Base-by-base conservation (phyloP, 2,329 filamentous ascomycete genomes). In the Fusarium albidum region DNA sequence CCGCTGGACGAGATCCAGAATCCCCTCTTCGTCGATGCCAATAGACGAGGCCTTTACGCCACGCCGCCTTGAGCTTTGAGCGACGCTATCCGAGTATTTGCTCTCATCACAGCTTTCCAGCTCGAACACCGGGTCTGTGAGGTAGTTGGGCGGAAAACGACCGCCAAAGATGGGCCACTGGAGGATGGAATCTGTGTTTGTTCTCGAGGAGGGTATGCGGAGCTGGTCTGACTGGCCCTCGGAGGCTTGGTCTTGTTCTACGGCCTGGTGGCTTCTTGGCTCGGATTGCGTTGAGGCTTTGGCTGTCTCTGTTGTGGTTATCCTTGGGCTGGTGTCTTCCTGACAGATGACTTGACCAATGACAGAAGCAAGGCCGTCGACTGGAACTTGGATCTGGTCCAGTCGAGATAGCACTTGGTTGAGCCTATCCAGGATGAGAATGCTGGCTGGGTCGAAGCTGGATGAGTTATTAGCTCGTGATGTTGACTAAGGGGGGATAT, bases 401-500 rank as follows among this genome's bases (percentile, higher is more conserved):
- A 55, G 37, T 5, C 47, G 52, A 1, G 34, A 42, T 9, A 55
- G 47, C 21, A 55, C 52, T n/a, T 55, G 46, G 27, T 45, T 43
- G 11, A 55, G 41, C 13, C 48, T 37, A 17, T 55, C 52, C 14
- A 55, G 12, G 9, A 55, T 55, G 18, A 55, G 41, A n/a, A 55
- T 18, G 9, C 52, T 55, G 9, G 52, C 52, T 11, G 52, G 52
- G 7, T 55, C 52, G 27, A 55, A 50, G 25, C 52, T 55, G n/a
- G 21, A 21, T 5, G 4, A 7, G 4, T 21, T 21, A 7, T 21
- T 21, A 21, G 21, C 21, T 21, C 7, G 21, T 4, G 21, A 7
- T 21, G 21, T 21, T 21, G 21, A 21, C 7, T 21, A 7, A 21
- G 7, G 21, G 7, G 21, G 21, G 21, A 21, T 4, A 21, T 21